Percentiles rank a stretch among this genome's conserved stretches.
Evolutionary conservation across 1,139 yeast genomes (phyloP).

Genomic region (Nakaseomyces delphensis): DNA sequence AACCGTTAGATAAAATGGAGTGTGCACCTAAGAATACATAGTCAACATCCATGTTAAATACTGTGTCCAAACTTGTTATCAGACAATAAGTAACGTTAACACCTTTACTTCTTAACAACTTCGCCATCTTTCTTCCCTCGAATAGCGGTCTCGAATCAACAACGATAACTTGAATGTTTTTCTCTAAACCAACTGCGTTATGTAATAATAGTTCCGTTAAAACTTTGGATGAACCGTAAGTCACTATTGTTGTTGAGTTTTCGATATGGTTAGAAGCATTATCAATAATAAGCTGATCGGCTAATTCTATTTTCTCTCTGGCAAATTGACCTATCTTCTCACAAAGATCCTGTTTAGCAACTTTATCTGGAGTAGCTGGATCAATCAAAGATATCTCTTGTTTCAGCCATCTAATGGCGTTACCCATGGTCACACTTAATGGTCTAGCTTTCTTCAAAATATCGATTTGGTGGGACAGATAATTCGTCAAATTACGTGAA

Average conservation of each 20-base stretch:
- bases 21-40: slow-evolving; percentile 94
- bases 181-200: slow-evolving; percentile 55
- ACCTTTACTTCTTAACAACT: slow-evolving; percentile 48
- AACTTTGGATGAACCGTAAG: slow-evolving; percentile 84
- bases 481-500: slow-evolving; percentile 80
- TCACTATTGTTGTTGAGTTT: slow-evolving; percentile 71
- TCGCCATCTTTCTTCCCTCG: slow-evolving; percentile 78
- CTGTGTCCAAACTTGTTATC: slow-evolving; percentile 70
- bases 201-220: slow-evolving; percentile 65
- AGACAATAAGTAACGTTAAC: slow-evolving; percentile 66
- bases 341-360: slow-evolving; percentile 60
- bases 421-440: slow-evolving; percentile 90
- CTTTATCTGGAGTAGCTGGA: slow-evolving; percentile 47
- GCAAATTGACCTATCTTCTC: slow-evolving; percentile 73
- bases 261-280: slow-evolving; percentile 70
- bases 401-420: slow-evolving; percentile 93
- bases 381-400: slow-evolving; percentile 75
- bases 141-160: slow-evolving; percentile 94
- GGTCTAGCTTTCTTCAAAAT: slow-evolving; percentile 88
- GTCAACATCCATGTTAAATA: slow-evolving; percentile 79
- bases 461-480: slow-evolving; percentile 90
- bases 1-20: slow-evolving; percentile 92
- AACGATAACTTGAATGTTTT: slow-evolving; percentile 69
- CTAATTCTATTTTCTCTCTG: slow-evolving; percentile 73
- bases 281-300: slow-evolving; percentile 77